Evolutionary conservation across 1,284 basidiomycete genomes (phyloP), one percentile per base, ranked within the genome.

Genomic region (Rhodotorula sp.): DNA sequence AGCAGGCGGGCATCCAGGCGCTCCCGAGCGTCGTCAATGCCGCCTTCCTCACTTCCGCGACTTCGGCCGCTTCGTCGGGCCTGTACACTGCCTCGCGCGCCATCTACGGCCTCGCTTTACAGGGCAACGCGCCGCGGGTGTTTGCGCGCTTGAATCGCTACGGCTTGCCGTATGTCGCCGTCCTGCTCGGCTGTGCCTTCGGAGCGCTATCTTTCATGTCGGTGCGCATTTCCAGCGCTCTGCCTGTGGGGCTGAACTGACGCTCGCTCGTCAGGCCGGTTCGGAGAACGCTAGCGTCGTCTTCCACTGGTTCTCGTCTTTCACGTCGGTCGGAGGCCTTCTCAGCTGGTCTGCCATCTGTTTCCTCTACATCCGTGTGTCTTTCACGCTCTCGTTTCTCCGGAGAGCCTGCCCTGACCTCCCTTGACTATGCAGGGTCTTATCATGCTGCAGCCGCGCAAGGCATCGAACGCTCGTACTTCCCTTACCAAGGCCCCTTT

Each of bases 131-230:
- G 2, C 85, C 85, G 61, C 78, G 78, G 66, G 78, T 85, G 44
- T 93, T 96, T 82, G 75, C 85, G 56, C 86, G 82, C 76, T 88
- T 89, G 0, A 86, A 88, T 74, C 85, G 84, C 72, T 85, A 83
- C 34, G 93, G 93, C 64, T 83, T 95, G 10, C 94, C 94, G 3
- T 88, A 87, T 70, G 84, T 88, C 19, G 85, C 91, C 16, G 84
- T 97, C 66, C 78, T 86, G 10, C 85, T 90, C 78, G 88, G 87
- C 77, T 83, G 89, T 17, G 72, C 82, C 19, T 92, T 96, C 78
- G 85, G 88, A 16, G 78, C 86, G 8, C 86, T 96, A 12, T 86
- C 89, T 3, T 96, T 86, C 82, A 89, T 91, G 66, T 67, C 48
- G 23, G 66, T 60, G 34, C 25, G 61, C 44, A 23, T 14, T 17